Evolutionary conservation across 2,329 filamentous ascomycete species (phyloP), one percentile per base, ranked within the genome.

Genomic region (Colletotrichum neosansevieriae): DNA sequence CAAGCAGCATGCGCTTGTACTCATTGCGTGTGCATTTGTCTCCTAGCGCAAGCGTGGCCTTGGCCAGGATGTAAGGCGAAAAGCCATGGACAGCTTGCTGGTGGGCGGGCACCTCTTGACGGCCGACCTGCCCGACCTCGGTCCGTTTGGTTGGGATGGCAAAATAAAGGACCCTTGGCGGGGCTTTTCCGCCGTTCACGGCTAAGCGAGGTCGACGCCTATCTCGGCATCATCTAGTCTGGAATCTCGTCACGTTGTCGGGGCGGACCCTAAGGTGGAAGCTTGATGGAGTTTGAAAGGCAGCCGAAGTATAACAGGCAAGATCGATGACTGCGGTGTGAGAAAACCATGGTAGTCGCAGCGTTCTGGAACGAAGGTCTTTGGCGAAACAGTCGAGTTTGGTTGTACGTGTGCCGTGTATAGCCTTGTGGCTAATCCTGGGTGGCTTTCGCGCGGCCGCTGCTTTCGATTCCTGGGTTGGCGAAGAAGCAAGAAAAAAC

Each of bases 231-330:
- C 21, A 34, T 11, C 29, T 47, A 32, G 47, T 21, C 17, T 32
- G 63, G 36, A 51, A 53, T 45, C 45, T 45, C 40, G 32, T 54
- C 65, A 54, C 32, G 38, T 40, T 24, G 60, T 36, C 38, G 17
- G 45, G 47, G 40, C 38, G 21, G 38, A 58, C 65, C 49, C 45
- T 42, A 15, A 12, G 19, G 12, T 38, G 59, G 19, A 44, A 12
- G 42, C 12, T 5, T 19, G 40, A 19, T 51, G 29, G 24, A n/a
- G 21, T 15, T 13, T n/a, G 6, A 6, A 34, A 15, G 19, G 7
- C 40, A 29, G 17, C 9, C 19, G n/a, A 34, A 10, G 12, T 24
- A 29, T 15, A 24, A 40, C 58, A 57, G 45, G n/a, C 17, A 11
- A 32, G 53, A 47, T 64, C 62, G 53, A 51, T 53, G 40, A 40